phyloP scores from a whole-genome alignment of 1,139 yeast species.

The Geotrichum carabidarum region DNA sequence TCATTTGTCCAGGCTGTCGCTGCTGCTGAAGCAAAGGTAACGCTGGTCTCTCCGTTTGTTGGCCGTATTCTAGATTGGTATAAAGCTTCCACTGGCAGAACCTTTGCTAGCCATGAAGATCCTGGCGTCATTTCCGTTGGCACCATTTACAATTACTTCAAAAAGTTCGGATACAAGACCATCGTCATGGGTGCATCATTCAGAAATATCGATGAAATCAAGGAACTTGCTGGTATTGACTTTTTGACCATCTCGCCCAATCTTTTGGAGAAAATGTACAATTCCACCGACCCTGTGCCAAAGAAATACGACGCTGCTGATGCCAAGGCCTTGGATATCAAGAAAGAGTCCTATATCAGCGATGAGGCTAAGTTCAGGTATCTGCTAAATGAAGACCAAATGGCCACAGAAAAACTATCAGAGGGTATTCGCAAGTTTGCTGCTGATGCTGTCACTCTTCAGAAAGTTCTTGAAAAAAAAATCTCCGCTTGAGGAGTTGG shows the following conservation, averaged over 20 bases:
- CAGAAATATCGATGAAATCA: slow-evolving; percentile 96
- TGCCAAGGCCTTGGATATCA: slow-evolving; percentile 49
- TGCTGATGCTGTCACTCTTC: slow-evolving; percentile 60
- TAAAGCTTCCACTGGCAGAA: slow-evolving; percentile 90
- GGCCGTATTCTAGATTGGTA: slow-evolving; percentile 99
- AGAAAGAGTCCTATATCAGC: slow-evolving; percentile 74
- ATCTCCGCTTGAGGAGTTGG: slow-evolving; percentile 37
- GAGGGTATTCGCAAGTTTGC: slow-evolving; percentile 98
- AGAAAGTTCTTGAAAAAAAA: slow-evolving; percentile 70
- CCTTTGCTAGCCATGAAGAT: slow-evolving; percentile 72
- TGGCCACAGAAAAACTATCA: slow-evolving; percentile 97
- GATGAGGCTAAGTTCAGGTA: slow-evolving; percentile 90
- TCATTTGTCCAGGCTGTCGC: slow-evolving; percentile 97
- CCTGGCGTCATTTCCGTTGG: slow-evolving; percentile 95
- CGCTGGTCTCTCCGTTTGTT: slow-evolving; percentile 96
- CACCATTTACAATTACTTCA: slow-evolving; percentile 90
- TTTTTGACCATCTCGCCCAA: slow-evolving; percentile 93
- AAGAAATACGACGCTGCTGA: slow-evolving; percentile 66
- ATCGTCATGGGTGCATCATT: slow-evolving; percentile 99
- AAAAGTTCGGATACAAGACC: slow-evolving; percentile 92
- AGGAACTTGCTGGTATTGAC: slow-evolving; percentile 96
- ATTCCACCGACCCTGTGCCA: slow-evolving; percentile 75
- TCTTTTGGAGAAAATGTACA: slow-evolving; percentile 80
- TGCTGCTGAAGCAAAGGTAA: slow-evolving; percentile 94
- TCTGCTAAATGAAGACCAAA: slow-evolving; percentile 88